Conservation (phyloP, 2,329 filamentous ascomycete species). For the Podosphaera leucotricha region DNA sequence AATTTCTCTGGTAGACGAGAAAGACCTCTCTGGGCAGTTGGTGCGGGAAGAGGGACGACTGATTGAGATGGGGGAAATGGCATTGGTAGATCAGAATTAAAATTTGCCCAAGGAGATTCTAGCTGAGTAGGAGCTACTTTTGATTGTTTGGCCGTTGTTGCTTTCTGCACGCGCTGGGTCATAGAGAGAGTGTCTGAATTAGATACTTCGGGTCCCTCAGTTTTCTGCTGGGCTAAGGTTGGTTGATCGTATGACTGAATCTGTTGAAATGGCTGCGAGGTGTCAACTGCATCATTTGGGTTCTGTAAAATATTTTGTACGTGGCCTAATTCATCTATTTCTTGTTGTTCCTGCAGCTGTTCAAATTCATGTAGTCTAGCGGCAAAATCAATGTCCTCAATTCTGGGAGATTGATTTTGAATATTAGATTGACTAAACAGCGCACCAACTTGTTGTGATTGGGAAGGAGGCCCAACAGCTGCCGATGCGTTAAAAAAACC, state of each 20-base stretch:
- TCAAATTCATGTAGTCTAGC: constrained; percentile 61
- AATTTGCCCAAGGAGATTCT: constrained; percentile 32
- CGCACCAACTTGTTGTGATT: constrained; percentile 13
- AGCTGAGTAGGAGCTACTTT: constrained; percentile 20
- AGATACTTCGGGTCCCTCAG: constrained; percentile 6
- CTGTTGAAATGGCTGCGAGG: constrained; percentile 8
- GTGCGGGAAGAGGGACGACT: constrained; percentile 63
- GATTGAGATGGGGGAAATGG: constrained; percentile 47
- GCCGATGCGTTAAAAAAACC: constrained; percentile 7
- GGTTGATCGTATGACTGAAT: constrained; percentile 7
- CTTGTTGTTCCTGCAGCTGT: constrained; percentile 48
- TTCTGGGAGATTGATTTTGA: constrained; percentile 27
- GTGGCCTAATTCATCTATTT: constrained; percentile 22
- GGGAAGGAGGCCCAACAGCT: constrained; percentile 3
- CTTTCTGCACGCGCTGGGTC: constrained; percentile 67
- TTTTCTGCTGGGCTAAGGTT: constrained; percentile 5
- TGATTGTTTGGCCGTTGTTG: constrained; percentile 35
- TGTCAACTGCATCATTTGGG: constrained; percentile 11
- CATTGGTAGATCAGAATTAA: constrained; percentile 47
- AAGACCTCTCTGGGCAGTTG: constrained; percentile 62
- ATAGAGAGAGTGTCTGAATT: constrained; percentile 38
- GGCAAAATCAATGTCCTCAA: constrained; percentile 8
- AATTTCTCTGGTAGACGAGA: constrained; percentile 63
- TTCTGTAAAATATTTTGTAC: constrained; percentile 13
- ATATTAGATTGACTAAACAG: constrained; percentile 12